Evolutionary conservation across 768 basidiomycete genomes (phyloP).

Genomic region (Dentipellis sp.): DNA sequence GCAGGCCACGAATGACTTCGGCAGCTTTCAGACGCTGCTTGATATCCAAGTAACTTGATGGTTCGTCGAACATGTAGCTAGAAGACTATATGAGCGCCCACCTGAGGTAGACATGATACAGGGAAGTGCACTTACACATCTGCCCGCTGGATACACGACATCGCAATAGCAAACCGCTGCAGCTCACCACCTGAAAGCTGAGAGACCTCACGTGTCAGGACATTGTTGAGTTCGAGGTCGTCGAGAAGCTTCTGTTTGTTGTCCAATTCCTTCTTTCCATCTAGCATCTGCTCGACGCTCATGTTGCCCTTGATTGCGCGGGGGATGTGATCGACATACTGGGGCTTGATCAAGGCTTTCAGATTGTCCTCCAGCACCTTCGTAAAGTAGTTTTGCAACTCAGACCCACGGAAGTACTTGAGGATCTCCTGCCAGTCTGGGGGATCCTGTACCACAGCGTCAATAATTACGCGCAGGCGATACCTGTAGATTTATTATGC

Average conservation of each 20-base stretch:
- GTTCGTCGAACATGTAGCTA: constrained; percentile 96
- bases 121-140: constrained; percentile 65
- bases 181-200: constrained; percentile 96
- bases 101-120: not conserved
- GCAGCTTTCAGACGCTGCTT: constrained; percentile 93
- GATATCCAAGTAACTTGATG: constrained; percentile 96
- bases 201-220: constrained; percentile 74
- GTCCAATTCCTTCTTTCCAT: constrained; percentile 79
- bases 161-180: constrained; percentile 96
- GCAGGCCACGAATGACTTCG: constrained; percentile 84
- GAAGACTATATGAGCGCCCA: constrained; percentile 2
- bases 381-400: constrained; percentile 99
- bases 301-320: constrained; percentile 86
- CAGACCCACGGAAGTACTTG: constrained; percentile 97
- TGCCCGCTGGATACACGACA: constrained; percentile 90
- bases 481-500: not conserved
- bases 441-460: constrained; percentile 54
- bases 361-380: constrained; percentile 98
- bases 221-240: constrained; percentile 79
- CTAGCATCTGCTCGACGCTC: constrained; percentile 87
- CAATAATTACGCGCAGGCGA: constrained; percentile 1
- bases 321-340: constrained; percentile 99
- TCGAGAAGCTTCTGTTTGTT: constrained; percentile 84
- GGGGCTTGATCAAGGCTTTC: constrained; percentile 98
- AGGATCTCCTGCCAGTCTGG: constrained; percentile 99